Percentiles rank a stretch among this genome's conserved stretches.
phyloP scores from a whole-genome alignment of 2,329 filamentous ascomycete species.

The Fusarium sp. region DNA sequence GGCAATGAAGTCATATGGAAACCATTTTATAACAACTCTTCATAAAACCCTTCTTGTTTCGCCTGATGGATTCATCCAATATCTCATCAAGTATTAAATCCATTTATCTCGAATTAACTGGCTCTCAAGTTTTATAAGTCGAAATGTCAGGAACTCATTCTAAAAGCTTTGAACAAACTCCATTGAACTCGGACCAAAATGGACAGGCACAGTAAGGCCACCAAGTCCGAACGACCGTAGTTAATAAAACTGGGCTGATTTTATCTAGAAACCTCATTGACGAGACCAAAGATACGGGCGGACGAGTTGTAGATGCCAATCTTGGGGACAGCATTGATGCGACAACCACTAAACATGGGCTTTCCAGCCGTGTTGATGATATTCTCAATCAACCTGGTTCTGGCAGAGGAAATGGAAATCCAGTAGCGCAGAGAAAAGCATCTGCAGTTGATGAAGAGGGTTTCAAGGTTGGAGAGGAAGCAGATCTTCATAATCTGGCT shows the following conservation, averaged over 20 bases:
- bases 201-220: conserved; percentile 17
- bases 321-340: conserved; percentile 14
- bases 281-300: conserved; percentile 10
- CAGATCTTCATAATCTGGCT: conserved; percentile 7
- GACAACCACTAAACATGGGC: neutral
- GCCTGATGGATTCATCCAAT: no score
- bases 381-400: neutral
- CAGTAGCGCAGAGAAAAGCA: neutral
- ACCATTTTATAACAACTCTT: no score
- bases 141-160: conserved; percentile 21
- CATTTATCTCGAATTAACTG: no score
- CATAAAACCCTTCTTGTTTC: no score
- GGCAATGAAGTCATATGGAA: neutral
- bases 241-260: neutral
- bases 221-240: no score
- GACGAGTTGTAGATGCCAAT: conserved; percentile 3
- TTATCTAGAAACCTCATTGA: conserved; percentile 5
- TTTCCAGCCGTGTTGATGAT: neutral
- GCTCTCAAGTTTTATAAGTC: neutral
- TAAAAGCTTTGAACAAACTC: neutral
- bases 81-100: neutral
- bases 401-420: neutral
- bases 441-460: neutral
- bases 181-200: conserved; percentile 9
- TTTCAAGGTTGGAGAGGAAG: conserved; percentile 15